Base-by-base conservation (phyloP, 202 grass and related monocot genomes). In the Panicum hallii region DNA sequence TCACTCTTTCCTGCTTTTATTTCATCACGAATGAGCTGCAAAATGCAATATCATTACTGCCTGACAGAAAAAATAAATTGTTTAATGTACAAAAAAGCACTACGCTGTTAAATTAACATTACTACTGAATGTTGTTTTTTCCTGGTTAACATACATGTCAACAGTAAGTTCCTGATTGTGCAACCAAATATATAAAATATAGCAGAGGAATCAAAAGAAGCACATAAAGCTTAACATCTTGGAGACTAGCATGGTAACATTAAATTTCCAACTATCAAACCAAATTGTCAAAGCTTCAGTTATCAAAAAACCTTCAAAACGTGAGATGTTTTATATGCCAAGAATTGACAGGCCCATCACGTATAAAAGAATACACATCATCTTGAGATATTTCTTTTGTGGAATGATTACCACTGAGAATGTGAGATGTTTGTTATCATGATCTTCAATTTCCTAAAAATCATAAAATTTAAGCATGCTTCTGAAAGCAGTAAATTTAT, bases 1-100 rank as follows among this genome's bases (percentile, higher is more conserved):
- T 98, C 93, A 75, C 68, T 84, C 91, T 95, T 98, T 75, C 95
- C 95, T 2, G 81, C 23, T 84, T 78, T 90, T 28, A 95, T 84
- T 63, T 95, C 91, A 92, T 95, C 93, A 32, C 91, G 89, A 84
- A 98, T 98, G 50, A 98, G 70, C 93, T 98, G 89, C 55, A 90
- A 87, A 87, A 70, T 62, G 34, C 5, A 60, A 49, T 48, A 44
- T 61, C 9, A 32, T 71, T 53, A 53, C 71, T 60, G 40, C 20
- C 50, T 71, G 22, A 14, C 1, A 72, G 6, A 82, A 47, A 82
- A n/a, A 20, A 81, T 57, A 5, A 58, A 20, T 11, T 41, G 8
- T 74, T 55, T 43, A 62, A 62, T 2, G 9, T 69, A 22, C 74
- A 76, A 16, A 26, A 2, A 14, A 32, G 2, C 0, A 9, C 62